Evolutionary conservation across 2,329 filamentous ascomycete genomes (phyloP).

Genomic region (Cytospora paraplurivora): DNA sequence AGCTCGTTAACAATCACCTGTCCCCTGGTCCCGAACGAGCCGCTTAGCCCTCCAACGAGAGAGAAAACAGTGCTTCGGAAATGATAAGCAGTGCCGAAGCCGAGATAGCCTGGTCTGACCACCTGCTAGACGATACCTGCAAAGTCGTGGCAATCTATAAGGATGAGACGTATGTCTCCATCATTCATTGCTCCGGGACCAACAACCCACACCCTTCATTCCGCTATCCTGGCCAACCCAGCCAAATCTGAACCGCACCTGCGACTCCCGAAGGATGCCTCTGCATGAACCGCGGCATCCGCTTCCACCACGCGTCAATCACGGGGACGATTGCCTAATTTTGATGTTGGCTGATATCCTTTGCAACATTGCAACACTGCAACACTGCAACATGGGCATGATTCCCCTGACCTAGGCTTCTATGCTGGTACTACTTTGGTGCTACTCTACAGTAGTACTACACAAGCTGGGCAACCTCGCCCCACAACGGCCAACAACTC

Average conservation of each 20-base stretch:
- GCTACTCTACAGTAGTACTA: too few relatives aligned
- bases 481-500: neutral
- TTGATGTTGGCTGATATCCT: neutral
- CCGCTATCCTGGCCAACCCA: neutral
- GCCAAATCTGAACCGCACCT: neutral
- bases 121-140: neutral
- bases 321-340: neutral
- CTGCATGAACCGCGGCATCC: neutral
- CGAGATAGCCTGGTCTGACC: neutral
- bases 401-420: neutral
- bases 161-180: neutral
- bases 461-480: neutral
- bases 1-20: neutral
- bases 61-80: neutral
- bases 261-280: neutral
- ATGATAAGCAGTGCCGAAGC: neutral
- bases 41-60: neutral
- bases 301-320: neutral
- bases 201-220: neutral
- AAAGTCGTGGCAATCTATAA: neutral
- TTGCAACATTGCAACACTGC: neutral
- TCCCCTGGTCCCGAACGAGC: neutral
- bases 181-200: neutral
- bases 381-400: neutral
- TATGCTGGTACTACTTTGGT: neutral